A percentile compares a stretch with the other conserved stretches of the same genome.
Conservation (phyloP, 2,329 filamentous ascomycete genomes). For the Verticillium isaacii region DNA sequence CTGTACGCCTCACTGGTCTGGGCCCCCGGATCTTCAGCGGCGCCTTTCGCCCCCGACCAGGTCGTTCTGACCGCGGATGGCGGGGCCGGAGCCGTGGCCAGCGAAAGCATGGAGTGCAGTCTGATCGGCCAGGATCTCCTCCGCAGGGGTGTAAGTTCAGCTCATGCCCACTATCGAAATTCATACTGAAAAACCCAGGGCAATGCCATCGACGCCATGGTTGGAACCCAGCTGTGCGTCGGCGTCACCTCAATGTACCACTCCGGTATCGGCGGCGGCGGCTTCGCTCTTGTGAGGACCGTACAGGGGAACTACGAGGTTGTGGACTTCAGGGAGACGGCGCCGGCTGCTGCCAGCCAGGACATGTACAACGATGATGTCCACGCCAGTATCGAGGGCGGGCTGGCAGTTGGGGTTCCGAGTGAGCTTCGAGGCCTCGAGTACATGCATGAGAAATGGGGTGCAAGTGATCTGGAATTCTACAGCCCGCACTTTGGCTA, state of each 20-base stretch:
- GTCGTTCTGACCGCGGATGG: constrained; percentile 16
- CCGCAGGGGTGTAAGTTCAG: constrained; percentile 36
- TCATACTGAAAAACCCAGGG: constrained; percentile 38
- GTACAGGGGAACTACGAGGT: constrained; percentile 74
- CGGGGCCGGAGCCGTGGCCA: constrained; percentile 61
- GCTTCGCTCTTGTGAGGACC: constrained; percentile 78
- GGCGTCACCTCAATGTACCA: constrained; percentile 76
- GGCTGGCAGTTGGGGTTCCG: constrained; percentile 67
- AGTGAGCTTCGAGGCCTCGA: constrained; percentile 76
- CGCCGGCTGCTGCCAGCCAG: constrained; percentile 73
- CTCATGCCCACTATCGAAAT: not conserved
- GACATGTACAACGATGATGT: constrained; percentile 80
- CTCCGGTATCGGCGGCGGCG: constrained; percentile 81
- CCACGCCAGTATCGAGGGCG: constrained; percentile 63
- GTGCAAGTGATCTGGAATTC: constrained; percentile 32
- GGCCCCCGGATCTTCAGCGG: not conserved
- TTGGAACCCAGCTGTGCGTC: constrained; percentile 70
- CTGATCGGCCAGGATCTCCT: constrained; percentile 62
- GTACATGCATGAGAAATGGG: constrained; percentile 70
- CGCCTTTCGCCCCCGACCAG: not conserved
- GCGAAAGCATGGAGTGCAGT: constrained; percentile 65
- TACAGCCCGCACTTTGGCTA: not conserved
- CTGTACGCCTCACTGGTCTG: constrained; percentile 3
- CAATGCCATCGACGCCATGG: constrained; percentile 72
- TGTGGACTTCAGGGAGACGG: constrained; percentile 86